Evolutionary conservation across 495 filamentous ascomycete species (phyloP), one percentile per base, ranked within the genome.

Genomic region (Neurospora sp.): DNA sequence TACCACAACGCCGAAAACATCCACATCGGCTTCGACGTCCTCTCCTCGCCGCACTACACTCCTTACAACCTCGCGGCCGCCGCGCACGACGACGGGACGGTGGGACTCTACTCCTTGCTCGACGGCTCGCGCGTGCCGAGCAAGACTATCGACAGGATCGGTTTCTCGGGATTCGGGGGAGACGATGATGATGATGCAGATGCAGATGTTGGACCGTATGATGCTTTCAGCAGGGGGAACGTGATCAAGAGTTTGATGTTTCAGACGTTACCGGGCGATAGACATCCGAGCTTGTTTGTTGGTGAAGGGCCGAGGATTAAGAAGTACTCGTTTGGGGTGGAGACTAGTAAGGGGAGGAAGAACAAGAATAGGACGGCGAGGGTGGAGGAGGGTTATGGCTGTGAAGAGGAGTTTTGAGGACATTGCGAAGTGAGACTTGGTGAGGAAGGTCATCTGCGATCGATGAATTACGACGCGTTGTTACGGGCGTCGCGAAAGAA

Each of bases 31-130:
- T 71, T 84, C 14, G 83, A 82, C 40, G 76, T 82, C 12, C 75
- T 79, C n/a, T 35, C 70, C 8, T 69, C 68, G 3, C 75, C 79
- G 0, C 70, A 71, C 0, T 72, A 71, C 70, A 70, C 73, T 16
- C 38, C 65, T 1, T 16, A 45, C 16, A 83, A 82, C 12, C 9
- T 83, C 12, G 81, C 83, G 9, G 83, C 83, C 3, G 81, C 83
- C 0, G 81, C 83, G 1, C 83, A 86, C 40, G 82, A 82, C 69
- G 81, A 83, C 44, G 79, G 76, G 16, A 79, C 70, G 6, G 78
- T 86, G 0, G 80, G 69, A n/a, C 70, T 86, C 37, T 85, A 82
- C 73, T 83, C 83, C 14, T 76, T 82, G 35, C 71, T 71, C 8
- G 79, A 76, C 37, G 84, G 84, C 31, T 42, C 69, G 5, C 74